These are phyloP conservation scores for Melampsora occidentalis DNA, from an alignment of 1,284 basidiomycete genomes.

Conservation along the genomic window DNA sequence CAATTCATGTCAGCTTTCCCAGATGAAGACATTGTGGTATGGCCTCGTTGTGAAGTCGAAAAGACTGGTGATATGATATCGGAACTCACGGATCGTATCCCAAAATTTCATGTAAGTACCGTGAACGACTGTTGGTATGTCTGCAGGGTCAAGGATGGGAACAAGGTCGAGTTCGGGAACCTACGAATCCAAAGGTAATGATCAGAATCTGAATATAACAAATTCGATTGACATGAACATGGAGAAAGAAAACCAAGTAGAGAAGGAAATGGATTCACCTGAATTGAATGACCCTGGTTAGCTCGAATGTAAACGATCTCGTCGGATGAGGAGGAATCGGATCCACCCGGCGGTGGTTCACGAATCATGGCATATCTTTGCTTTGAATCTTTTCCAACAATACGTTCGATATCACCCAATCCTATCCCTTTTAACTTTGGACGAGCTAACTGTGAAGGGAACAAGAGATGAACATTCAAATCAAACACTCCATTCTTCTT, in stretches of 20 bases:
- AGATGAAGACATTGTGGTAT: not conserved
- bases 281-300: slow-evolving; percentile 87
- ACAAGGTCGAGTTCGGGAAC: slow-evolving; percentile 66
- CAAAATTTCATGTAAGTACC: slow-evolving; percentile 70
- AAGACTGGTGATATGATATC: not conserved
- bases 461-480: not conserved
- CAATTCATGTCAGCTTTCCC: not conserved
- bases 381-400: slow-evolving; percentile 74
- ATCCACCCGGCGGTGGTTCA: slow-evolving; percentile 42
- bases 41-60: not conserved
- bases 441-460: slow-evolving; percentile 58
- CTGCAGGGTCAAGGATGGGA: slow-evolving; percentile 62
- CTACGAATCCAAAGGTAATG: slow-evolving; percentile 53
- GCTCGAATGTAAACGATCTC: slow-evolving; percentile 80
- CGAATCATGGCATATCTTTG: slow-evolving; percentile 61
- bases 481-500: not conserved
- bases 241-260: not conserved
- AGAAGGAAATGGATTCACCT: slow-evolving; percentile 57
- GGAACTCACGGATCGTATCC: slow-evolving; percentile 66
- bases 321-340: slow-evolving; percentile 44
- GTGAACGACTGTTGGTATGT: slow-evolving; percentile 74
- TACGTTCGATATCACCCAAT: slow-evolving; percentile 63
- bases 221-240: not conserved
- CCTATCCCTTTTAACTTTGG: slow-evolving; percentile 62
- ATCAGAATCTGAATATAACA: not conserved